Evolutionary conservation across 1,284 basidiomycete species (phyloP), one percentile per base, ranked within the genome.

Genomic region (Retiboletus flavoniger): DNA sequence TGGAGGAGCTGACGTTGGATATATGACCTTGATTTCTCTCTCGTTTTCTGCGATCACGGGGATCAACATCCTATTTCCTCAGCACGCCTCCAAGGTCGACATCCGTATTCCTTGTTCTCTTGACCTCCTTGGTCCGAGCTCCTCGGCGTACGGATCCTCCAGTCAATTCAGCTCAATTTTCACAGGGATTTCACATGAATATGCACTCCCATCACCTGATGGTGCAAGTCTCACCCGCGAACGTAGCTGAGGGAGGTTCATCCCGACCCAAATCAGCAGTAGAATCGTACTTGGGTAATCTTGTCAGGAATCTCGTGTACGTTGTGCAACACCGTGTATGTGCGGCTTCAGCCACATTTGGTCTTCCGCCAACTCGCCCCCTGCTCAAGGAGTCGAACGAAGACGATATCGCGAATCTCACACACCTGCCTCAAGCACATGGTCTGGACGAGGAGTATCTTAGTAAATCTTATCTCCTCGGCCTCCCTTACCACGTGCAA

Each of bases 361-460:
- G 5, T 53, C 49, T 52, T 50, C 10, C 13, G 10, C 32, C 7
- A 29, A 46, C 16, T 29, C 16, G 7, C 11, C 31, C 3, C 26
- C 10, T 28, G 17, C 24, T 21, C 10, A 6, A 29, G 26, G 6
- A 19, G 17, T 45, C 16, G 28, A 24, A 29, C 17, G 8, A 51
- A 29, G 17, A 29, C 11, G 16, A 54, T 9, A n/a, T 47, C n/a
- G 9, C 45, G 3, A 9, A 49, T 26, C 4, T 45, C n/a, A n/a
- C n/a, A n/a, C n/a, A n/a, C n/a, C n/a, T n/a, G n/a, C n/a, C 8
- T 47, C 29, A 4, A 34, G 26, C 7, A 46, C 26, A 11, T 28
- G 8, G 36, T 53, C 50, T 41, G 17, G 19, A 53, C 26, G 11
- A 44, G 4, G 13, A n/a, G 28, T 55, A n/a, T 53, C 36, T 35